These are phyloP conservation scores for Buddleja alternifolia DNA, from an alignment of 257 asterid species.

Conservation along the genomic window DNA sequence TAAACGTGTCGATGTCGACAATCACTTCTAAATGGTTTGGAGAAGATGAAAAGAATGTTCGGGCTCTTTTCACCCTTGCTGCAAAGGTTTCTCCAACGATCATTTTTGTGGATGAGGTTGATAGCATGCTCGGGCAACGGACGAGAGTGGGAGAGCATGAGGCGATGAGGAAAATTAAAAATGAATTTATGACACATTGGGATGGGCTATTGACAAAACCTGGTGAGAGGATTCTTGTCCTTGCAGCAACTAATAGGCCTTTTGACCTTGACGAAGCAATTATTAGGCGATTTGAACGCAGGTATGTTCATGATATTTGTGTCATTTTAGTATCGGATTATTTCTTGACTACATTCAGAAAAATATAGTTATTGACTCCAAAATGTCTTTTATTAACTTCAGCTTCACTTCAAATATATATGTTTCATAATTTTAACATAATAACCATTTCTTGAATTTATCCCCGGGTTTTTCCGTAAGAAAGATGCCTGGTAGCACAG, in stretches of 20 bases:
- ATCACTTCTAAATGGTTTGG: slow-evolving; percentile 99
- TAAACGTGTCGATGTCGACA: slow-evolving; percentile 95
- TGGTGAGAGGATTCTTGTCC: slow-evolving; percentile 94
- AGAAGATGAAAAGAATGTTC: slow-evolving; percentile 92
- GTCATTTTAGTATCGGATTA: background rate
- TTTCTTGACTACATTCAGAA: no score
- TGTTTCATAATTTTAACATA: no score
- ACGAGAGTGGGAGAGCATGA: slow-evolving; percentile 95
- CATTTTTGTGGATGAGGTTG: slow-evolving; percentile 96
- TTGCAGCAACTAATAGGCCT: slow-evolving; percentile 97
- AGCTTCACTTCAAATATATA: background rate
- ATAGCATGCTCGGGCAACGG: slow-evolving; percentile 98
- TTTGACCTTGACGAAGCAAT: slow-evolving; percentile 99
- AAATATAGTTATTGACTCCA: background rate
- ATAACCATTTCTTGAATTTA: no score
- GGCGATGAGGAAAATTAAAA: slow-evolving; percentile 96
- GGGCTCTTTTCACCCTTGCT: slow-evolving; percentile 97
- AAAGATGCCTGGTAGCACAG: no score
- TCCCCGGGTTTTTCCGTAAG: no score
- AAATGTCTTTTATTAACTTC: background rate
- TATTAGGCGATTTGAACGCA: slow-evolving; percentile 95
- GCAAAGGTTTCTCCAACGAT: slow-evolving; percentile 95
- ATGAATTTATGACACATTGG: slow-evolving; percentile 97
- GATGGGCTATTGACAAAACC: slow-evolving; percentile 91
- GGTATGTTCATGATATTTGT: slow-evolving; percentile 45